Evolutionary conservation across 306 rosid genomes (phyloP).

Genomic region (Arachis stenosperma): DNA sequence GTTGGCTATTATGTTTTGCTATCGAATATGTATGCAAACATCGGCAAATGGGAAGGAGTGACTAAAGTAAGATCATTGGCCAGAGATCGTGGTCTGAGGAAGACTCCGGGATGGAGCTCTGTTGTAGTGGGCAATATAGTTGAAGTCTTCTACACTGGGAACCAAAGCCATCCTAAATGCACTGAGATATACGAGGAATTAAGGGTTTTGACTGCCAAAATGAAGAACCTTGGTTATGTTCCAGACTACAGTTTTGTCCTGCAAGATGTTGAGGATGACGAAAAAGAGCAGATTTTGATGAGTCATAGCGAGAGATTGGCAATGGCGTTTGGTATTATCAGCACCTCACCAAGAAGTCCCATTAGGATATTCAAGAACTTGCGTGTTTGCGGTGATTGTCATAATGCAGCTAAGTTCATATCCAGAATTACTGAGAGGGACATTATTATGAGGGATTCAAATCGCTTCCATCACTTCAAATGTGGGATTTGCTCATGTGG

Average conservation of each 20-base stretch:
- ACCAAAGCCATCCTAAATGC: constrained; percentile 52
- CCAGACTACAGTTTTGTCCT: constrained; percentile 55
- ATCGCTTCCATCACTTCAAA: constrained; percentile 50
- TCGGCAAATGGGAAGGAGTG: constrained; percentile 55
- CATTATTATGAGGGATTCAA: constrained; percentile 48
- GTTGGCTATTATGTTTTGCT: constrained; percentile 58
- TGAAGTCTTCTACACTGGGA: constrained; percentile 57
- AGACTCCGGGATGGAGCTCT: constrained; percentile 57
- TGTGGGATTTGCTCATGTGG: constrained; percentile 50
- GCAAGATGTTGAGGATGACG: constrained; percentile 59
- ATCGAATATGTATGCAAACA: constrained; percentile 56
- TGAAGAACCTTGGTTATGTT: constrained; percentile 57
- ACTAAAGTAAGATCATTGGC: constrained; percentile 46
- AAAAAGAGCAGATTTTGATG: constrained; percentile 53
- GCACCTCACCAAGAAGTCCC: constrained; percentile 48
- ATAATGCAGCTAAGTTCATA: constrained; percentile 45
- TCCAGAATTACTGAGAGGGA: constrained; percentile 49
- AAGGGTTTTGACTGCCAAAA: constrained; percentile 46
- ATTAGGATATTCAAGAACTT: constrained; percentile 50
- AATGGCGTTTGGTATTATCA: constrained; percentile 54
- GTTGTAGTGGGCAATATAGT: constrained; percentile 44
- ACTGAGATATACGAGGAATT: constrained; percentile 49
- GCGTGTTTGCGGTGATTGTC: constrained; percentile 53
- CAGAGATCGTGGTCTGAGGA: constrained; percentile 45
- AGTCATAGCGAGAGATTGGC: constrained; percentile 60